Evolutionary conservation across 2,329 filamentous ascomycete genomes (phyloP).

Genomic region (Colletotrichum falcatum): DNA sequence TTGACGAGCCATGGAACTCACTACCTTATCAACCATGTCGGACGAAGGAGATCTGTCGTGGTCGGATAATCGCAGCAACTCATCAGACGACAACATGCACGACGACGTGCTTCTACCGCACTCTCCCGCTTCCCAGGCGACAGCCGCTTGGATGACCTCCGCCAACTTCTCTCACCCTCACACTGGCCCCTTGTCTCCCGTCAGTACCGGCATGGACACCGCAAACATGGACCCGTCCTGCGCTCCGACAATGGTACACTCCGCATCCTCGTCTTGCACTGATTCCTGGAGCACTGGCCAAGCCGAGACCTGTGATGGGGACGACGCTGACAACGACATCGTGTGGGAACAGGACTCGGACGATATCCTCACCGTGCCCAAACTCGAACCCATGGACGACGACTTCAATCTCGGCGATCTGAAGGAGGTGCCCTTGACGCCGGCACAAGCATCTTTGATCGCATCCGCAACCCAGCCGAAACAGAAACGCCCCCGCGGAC

Average conservation of each 20-base stretch:
- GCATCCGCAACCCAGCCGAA: constrained; percentile 51
- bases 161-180: constrained; percentile 50
- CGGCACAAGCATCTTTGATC: constrained; percentile 38
- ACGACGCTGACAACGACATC: constrained; percentile 55
- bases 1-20: constrained; percentile 61
- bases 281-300: constrained; percentile 60
- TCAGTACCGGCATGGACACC: constrained; percentile 63
- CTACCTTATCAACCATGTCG: constrained; percentile 54
- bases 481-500: constrained; percentile 77
- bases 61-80: constrained; percentile 59
- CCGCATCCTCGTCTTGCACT: constrained; percentile 59
- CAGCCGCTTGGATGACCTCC: constrained; percentile 45
- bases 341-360: constrained; percentile 62
- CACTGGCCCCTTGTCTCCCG: constrained; percentile 64
- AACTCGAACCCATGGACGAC: constrained; percentile 69
- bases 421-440: constrained; percentile 56
- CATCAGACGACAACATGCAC: constrained; percentile 56
- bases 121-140: constrained; percentile 52
- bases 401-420: constrained; percentile 66
- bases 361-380: constrained; percentile 62
- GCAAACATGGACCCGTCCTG: constrained; percentile 52
- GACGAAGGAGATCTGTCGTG: constrained; percentile 59
- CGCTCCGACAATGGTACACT: constrained; percentile 58
- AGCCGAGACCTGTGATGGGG: constrained; percentile 49
- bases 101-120: constrained; percentile 46